These are phyloP conservation scores for Trypanosoma theileri DNA, from an alignment of 208 protist genomes.

Conservation along the genomic window DNA sequence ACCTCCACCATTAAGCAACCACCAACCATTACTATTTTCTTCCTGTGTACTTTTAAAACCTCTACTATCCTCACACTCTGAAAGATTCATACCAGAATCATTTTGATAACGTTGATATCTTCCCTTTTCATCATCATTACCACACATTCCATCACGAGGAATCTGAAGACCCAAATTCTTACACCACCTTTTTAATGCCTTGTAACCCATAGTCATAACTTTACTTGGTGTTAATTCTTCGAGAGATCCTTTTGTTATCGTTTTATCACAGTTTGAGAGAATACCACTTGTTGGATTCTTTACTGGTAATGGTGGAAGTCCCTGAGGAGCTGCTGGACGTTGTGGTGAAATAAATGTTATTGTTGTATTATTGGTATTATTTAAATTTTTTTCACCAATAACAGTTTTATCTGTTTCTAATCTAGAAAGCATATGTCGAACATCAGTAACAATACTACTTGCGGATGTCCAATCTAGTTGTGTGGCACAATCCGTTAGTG, in stretches of 20 bases:
- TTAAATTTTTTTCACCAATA: not conserved
- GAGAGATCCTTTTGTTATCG: not conserved
- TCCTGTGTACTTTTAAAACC: not conserved
- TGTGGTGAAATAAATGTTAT: not conserved
- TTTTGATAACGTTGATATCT: not conserved
- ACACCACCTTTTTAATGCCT: slow-evolving; percentile 19
- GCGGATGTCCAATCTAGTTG: slow-evolving; percentile 20
- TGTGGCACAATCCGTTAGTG: not conserved
- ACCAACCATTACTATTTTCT: slow-evolving; percentile 30
- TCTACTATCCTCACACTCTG: not conserved
- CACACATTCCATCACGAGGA: not conserved
- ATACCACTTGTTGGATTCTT: not conserved
- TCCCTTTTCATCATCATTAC: not conserved
- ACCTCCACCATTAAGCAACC: slow-evolving; percentile 7
- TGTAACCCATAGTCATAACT: slow-evolving; percentile 15
- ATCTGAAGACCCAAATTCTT: slow-evolving; percentile 13
- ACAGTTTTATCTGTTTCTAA: not conserved
- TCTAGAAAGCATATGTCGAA: slow-evolving; percentile 3
- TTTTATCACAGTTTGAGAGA: not conserved
- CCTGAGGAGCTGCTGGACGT: slow-evolving; percentile 1
- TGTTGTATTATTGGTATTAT: not conserved
- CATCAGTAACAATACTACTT: slow-evolving; percentile 20
- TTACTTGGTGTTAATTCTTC: slow-evolving; percentile 6
- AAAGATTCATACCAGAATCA: not conserved
- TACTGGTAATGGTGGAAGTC: slow-evolving; percentile 16